phyloP scores from a whole-genome alignment of 2,329 filamentous ascomycete species.

The Stenocarpella maydis region DNA sequence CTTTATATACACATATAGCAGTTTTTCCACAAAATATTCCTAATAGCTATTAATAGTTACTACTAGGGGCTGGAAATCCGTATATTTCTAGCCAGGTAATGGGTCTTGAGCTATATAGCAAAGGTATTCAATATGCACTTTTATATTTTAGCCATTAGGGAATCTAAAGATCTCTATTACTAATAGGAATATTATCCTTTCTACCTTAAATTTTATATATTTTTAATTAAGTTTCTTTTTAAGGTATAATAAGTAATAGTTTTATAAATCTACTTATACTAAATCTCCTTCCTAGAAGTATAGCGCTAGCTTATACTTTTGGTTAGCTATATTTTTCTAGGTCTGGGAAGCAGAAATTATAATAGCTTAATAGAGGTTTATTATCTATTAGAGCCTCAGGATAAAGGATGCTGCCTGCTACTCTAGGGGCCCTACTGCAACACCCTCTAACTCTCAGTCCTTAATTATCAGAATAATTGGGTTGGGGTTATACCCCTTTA shows the following conservation, averaged over 20 bases:
- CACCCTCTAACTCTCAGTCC: not conserved
- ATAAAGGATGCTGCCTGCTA: not conserved
- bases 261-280: not conserved
- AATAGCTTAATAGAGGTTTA: too few relatives aligned
- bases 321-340: not conserved
- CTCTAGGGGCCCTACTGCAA: not conserved
- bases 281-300: not conserved
- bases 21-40: too few relatives aligned
- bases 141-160: too few relatives aligned
- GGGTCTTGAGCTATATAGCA: too few relatives aligned
- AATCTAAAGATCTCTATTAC: not conserved
- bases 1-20: too few relatives aligned
- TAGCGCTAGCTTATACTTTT: not conserved
- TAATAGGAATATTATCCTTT: not conserved
- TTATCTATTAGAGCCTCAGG: not conserved
- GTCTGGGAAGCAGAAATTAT: too few relatives aligned
- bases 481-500: not conserved
- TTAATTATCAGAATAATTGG: not conserved
- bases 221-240: too few relatives aligned
- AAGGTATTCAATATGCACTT: too few relatives aligned
- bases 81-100: too few relatives aligned
- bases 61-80: not conserved
- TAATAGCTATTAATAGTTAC: too few relatives aligned
- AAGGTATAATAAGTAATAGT: too few relatives aligned
- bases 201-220: not conserved